phyloP scores from a whole-genome alignment of 208 protist genomes.

The Acanthamoeba sp. region DNA sequence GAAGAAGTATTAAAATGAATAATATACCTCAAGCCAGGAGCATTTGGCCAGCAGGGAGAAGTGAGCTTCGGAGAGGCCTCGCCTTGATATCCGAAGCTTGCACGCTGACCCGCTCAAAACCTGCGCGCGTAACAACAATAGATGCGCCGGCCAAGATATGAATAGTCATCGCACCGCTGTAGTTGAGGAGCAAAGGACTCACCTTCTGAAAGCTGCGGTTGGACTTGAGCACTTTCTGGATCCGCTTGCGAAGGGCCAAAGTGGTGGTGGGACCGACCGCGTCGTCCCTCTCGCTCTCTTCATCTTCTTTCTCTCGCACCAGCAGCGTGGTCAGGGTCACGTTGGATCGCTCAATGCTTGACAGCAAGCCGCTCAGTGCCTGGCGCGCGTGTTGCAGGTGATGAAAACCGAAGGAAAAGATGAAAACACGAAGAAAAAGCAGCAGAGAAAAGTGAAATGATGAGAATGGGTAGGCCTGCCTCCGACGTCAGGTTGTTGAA shows the following conservation, averaged over 20 bases:
- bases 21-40: not conserved
- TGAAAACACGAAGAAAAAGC: not conserved
- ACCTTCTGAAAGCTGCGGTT: slow-evolving; percentile 6
- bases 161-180: too few species aligned
- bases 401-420: not conserved
- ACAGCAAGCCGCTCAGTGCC: not conserved
- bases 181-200: too few species aligned
- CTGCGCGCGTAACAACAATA: too few species aligned
- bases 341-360: not conserved
- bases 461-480: not conserved
- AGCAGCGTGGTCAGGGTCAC: not conserved
- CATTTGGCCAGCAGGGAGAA: not conserved
- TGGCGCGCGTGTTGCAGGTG: not conserved
- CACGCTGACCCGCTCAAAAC: not conserved
- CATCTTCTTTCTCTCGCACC: not conserved
- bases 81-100: not conserved
- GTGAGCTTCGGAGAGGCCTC: not conserved
- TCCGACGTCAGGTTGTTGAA: slow-evolving; percentile 24
- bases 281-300: not conserved
- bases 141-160: too few species aligned
- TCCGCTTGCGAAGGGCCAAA: not conserved
- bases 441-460: too few species aligned
- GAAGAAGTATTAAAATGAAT: not conserved
- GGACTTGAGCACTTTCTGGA: not conserved
- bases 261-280: not conserved